Evolutionary conservation across 1,284 basidiomycete species (phyloP), one percentile per base, ranked within the genome.

Genomic region (Austroboletus niveus): DNA sequence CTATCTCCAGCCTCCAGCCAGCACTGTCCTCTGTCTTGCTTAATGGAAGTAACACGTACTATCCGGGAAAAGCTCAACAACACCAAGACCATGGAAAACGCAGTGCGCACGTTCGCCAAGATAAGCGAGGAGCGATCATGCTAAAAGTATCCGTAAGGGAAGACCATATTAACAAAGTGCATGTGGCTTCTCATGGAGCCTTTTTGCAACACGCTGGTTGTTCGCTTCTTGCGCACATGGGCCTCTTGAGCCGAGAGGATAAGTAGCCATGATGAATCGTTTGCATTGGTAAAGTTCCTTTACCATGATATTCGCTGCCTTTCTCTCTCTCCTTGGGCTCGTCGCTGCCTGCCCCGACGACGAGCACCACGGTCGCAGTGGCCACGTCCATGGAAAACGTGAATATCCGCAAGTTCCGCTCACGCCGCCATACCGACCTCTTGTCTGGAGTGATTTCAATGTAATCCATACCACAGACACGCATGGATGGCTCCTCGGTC

Each of bases 361-460:
- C 27, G 49, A 49, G n/a, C 44, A 57, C 17, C 59, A 54, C 14
- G 39, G 51, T 9, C 57, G 51, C 17, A 51, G 51, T 14, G 34
- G 42, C 30, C 52, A 52, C 54, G 59, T 60, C 27, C 70, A 74
- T 50, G 40, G 57, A 34, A 75, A 71, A 57, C 75, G 79, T 52
- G 70, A 75, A 40, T 69, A 70, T 48, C 74, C 80, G 1, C 65
- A 71, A 47, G 57, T 69, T n/a, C 69, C 69, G 29, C 70, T 87
- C 41, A 73, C 80, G 0, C 75, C 75, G 11, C 87, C 86, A 5
- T 75, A 76, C 52, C 74, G 80, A 29, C 78, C 82, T 34, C 77
- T 93, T 35, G 77, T 79, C 46, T 92, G 88, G 87, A 82, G 85
- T 34, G 85, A 92, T 60, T 72, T 92, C 63, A 91, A 92, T 60